Evolutionary conservation across 225 moss, liverwort and hornwort genomes (phyloP).

Genomic region (Antitrichia curtipendula): DNA sequence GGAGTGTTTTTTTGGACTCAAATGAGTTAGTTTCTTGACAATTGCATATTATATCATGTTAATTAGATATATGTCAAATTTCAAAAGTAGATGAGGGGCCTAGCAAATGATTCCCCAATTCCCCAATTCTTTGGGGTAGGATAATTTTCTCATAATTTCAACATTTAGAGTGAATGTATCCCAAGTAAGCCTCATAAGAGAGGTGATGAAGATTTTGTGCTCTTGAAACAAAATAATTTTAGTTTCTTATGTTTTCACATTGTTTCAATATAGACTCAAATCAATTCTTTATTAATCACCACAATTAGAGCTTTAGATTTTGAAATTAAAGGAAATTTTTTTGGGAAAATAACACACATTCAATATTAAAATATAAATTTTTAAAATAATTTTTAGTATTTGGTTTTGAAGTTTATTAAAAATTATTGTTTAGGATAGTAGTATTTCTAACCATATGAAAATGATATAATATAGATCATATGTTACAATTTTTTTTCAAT

Average conservation of each 20-base stretch:
- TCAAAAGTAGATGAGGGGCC: background rate
- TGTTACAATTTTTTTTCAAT: background rate
- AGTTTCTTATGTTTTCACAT: background rate
- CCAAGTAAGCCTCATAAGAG: no score
- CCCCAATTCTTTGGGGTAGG: rapidly evolving
- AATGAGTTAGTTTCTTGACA: background rate
- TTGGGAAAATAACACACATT: background rate
- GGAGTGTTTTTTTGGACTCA: background rate
- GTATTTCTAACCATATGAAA: background rate
- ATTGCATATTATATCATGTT: background rate
- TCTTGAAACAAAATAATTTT: background rate
- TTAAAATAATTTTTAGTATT: background rate
- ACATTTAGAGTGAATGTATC: no score
- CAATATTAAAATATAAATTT: background rate
- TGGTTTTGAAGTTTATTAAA: background rate
- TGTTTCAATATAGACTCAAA: background rate
- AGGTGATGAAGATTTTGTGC: no score
- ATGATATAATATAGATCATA: background rate
- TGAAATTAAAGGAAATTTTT: background rate
- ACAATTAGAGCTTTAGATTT: background rate
- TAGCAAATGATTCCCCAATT: background rate
- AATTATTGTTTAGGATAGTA: background rate
- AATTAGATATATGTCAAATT: background rate
- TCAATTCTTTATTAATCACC: background rate
- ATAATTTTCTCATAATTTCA: no score